Conservation (phyloP, 164 flowering plant genomes). For the Nymphaea thermarum region DNA sequence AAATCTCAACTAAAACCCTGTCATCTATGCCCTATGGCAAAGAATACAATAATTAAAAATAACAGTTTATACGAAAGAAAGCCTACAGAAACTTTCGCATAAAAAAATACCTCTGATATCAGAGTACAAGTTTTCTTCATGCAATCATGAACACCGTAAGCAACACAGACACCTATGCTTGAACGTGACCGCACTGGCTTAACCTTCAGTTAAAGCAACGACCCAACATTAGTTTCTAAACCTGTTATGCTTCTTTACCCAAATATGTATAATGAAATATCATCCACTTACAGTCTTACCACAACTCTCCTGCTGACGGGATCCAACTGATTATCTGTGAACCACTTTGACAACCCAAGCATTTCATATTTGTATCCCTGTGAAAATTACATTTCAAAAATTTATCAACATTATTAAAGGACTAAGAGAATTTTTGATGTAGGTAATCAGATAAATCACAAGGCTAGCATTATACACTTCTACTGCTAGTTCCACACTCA, state of each 20-base stretch:
- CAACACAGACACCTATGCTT: conserved; percentile 82
- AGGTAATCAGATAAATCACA: too few species aligned
- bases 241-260: too few species aligned
- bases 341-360: conserved; percentile 52
- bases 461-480: too few species aligned
- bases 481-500: too few species aligned
- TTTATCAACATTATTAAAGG: background rate
- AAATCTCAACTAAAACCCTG: conserved; percentile 64
- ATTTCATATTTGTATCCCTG: conserved; percentile 37
- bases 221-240: too few species aligned
- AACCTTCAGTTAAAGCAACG: conserved; percentile 28
- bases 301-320: conserved; percentile 62
- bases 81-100: background rate
- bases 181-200: conserved; percentile 88
- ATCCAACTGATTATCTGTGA: conserved; percentile 50
- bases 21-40: conserved; percentile 65
- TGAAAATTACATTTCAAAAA: background rate
- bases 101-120: conserved; percentile 41
- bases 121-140: conserved; percentile 50
- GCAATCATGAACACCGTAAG: conserved; percentile 73
- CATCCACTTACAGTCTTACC: conserved; percentile 26
- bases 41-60: background rate
- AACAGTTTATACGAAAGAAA: background rate
- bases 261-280: too few species aligned
- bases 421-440: background rate